Base-by-base conservation (phyloP, 441 rosid species). In the Brassica hybrid region DNA sequence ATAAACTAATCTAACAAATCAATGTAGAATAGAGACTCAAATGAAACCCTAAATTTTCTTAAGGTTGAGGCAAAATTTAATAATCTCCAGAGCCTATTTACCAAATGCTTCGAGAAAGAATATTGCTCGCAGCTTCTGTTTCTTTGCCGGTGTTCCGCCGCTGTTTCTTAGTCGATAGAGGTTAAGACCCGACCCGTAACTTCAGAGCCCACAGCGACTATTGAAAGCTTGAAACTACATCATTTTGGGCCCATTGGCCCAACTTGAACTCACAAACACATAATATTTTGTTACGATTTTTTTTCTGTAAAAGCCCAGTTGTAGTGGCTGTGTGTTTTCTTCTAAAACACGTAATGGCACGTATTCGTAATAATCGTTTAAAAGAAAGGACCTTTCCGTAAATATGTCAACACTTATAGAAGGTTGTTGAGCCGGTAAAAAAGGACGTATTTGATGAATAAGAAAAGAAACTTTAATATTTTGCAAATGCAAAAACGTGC, bases 41-140 rank as follows among this genome's bases (percentile, higher is more conserved):
- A 67, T 21, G 23, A 78, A 56, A 78, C 77, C 81, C 81, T 78
- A 78, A 48, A 61, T 21, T 72, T 67, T 9, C 25, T 12, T 32
- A 21, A 21, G 21, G 36, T 66, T 23, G 57, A 52, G n/a, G 14
- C 69, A 43, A 17, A 78, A 30, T 21, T 48, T 54, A 32, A 48
- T 12, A 21, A 21, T 21, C 17, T 8, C 9, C 18, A 72, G 63
- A 72, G 43, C 59, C 56, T 38, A 18, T 6, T 12, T 11, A 2
- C 5, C 21, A 60, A 4, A 12, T 6, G 32, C 7, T 54, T 54
- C 50, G 57, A 56, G 67, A 21, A 74, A 60, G 59, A 63, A 0
- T 8, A 66, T 21, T 21, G 23, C 6, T 69, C 7, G 36, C 36
- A 32, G 36, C 36, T 21, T 21, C 23, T 21, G 23, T 30, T 30